These are phyloP conservation scores for Saccharomycopsis phalli DNA, from an alignment of 1,139 yeast species.

Conservation along the genomic window DNA sequence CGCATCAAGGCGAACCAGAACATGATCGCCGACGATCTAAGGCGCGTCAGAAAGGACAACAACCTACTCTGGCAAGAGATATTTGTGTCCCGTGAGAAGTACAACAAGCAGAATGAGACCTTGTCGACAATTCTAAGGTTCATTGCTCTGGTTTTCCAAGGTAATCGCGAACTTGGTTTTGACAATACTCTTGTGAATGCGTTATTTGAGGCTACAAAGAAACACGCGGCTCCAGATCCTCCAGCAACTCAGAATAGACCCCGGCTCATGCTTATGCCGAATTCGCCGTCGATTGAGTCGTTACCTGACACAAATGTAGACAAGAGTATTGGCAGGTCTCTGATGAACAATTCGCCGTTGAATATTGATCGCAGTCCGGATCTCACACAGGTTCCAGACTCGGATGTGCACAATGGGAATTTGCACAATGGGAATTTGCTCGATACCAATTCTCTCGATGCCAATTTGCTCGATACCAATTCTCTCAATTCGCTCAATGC, in stretches of 20 bases:
- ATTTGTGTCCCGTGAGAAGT: slow-evolving; percentile 72
- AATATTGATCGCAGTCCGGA: too few relatives aligned
- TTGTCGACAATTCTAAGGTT: slow-evolving; percentile 81
- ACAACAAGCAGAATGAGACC: slow-evolving; percentile 78
- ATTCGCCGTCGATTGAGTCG: slow-evolving; percentile 24
- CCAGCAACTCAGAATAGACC: background rate
- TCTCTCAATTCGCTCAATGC: too few relatives aligned
- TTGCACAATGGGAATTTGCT: too few relatives aligned
- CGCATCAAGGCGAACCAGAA: slow-evolving; percentile 68
- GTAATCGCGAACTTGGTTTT: slow-evolving; percentile 30
- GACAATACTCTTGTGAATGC: slow-evolving; percentile 19
- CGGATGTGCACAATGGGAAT: too few relatives aligned
- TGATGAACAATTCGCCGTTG: too few relatives aligned
- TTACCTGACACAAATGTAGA: background rate
- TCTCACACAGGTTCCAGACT: too few relatives aligned
- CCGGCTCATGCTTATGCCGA: slow-evolving; percentile 2
- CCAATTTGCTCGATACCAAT: too few relatives aligned
- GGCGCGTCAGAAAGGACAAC: slow-evolving; percentile 78
- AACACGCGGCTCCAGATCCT: background rate
- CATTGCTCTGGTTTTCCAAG: slow-evolving; percentile 76
- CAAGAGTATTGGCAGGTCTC: too few relatives aligned
- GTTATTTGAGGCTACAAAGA: slow-evolving; percentile 11
- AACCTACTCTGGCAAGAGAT: slow-evolving; percentile 89
- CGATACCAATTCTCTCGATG: too few relatives aligned
- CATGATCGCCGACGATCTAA: slow-evolving; percentile 73